Evolutionary conservation across 2,329 filamentous ascomycete species (phyloP), one percentile per base, ranked within the genome.

Genomic region (Fusarium zealandicum): DNA sequence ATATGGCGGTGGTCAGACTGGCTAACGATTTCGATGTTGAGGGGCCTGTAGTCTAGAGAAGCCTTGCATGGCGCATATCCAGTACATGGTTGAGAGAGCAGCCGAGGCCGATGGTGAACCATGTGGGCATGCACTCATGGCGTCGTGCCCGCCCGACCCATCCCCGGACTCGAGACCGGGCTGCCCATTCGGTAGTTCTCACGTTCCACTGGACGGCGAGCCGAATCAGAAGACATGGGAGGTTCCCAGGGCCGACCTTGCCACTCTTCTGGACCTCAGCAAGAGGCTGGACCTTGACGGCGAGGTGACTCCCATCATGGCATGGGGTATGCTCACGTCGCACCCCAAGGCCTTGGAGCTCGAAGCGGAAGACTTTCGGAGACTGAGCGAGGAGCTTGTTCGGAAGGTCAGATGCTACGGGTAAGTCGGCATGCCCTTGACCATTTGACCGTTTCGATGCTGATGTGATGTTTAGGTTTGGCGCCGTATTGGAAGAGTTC

Each of bases 301-400:
- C 45, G 91, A 96, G 75, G 90, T 98, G 67, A 98, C 93, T 14
- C 95, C 95, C 0, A 90, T 97, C 63, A 96, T 96, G 91, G 93
- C 93, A 1, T 93, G 95, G 86, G 89, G 91, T 42, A 89, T 90
- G 75, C 82, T 98, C 42, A 78, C 92, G 58, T 82, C 80, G 38
- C 88, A 95, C 73, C 84, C 89, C 31, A 80, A 88, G 57, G 86
- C 93, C 59, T 70, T 71, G 5, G 85, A 89, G 63, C 75, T 97
- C 61, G 84, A 79, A 13, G 73, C 76, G 44, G 81, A 84, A 32
- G 92, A 97, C 68, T 85, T 96, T 64, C 80, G 82, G 64, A 82
- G 79, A 58, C 80, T 97, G 62, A 86, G 89, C 43, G 86, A 87
- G 43, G 90, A 92, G 52, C 80, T 98, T 51, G 79, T 84, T 65